A percentile compares a stretch with the other conserved stretches of the same genome.
Conservation (phyloP, 169 alveolate species). For the Perkinsus olseni region DNA sequence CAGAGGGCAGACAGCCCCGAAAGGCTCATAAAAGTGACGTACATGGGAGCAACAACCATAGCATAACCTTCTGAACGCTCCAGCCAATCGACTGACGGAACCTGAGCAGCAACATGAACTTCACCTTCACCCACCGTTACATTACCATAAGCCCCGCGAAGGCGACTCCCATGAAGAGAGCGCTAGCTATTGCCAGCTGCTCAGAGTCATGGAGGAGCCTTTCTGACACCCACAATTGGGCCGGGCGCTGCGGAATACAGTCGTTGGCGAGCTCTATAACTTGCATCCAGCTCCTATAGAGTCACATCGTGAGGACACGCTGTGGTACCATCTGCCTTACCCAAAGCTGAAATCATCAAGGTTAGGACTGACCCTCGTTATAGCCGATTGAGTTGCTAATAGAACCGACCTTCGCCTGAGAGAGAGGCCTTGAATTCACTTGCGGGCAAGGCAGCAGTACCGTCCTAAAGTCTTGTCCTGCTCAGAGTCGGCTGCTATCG, state of each 20-base stretch:
- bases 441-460: neutral
- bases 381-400: neutral
- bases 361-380: neutral
- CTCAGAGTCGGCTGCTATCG: neutral
- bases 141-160: neutral
- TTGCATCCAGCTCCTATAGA: neutral
- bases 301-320: neutral
- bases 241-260: neutral
- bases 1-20: neutral
- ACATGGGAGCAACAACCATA: neutral
- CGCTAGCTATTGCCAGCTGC: neutral
- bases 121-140: neutral
- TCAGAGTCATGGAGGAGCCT: neutral
- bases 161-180: neutral
- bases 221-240: neutral
- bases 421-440: neutral
- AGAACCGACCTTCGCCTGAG: neutral
- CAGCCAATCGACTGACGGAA: neutral
- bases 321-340: neutral
- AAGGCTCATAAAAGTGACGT: neutral
- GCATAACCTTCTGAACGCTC: neutral
- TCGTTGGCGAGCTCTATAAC: neutral
- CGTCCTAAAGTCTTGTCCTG: neutral
- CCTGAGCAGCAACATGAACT: too few species aligned
- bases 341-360: neutral